Base-by-base conservation (phyloP, 129 eudicot species). In the Gnaphalium uliginosum region DNA sequence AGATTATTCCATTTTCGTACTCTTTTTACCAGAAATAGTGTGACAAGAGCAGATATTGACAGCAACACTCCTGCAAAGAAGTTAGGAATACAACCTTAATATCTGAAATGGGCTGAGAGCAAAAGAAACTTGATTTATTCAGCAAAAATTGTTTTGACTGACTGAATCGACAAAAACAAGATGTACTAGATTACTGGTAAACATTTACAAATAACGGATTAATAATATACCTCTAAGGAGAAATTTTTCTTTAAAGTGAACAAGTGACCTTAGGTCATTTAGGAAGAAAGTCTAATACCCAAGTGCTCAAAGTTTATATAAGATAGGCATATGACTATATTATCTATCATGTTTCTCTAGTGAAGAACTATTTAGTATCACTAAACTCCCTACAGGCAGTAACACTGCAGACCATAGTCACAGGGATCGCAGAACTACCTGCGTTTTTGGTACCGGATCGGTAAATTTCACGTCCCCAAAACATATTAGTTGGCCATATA, bases 31-130 rank as follows among this genome's bases (percentile, higher is more conserved):
- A 29, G 21, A 63, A 22, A 8, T 19, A 10, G 46, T 64, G 24
- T 29, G 50, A n/a, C 6, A 30, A 29, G 17, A 33, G 6, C 29
- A 64, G n/a, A 35, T 66, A 18, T 8, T 21, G 53, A 37, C 71
- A 66, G 25, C 30, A 19, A 35, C 18, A 66, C 71, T 66, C 71
- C 71, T 66, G 71, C 27, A 66, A 66, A 66, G 27, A 57, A 57
- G 27, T 57, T 57, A 57, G 21, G 4, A 57, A 57, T 39, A 39
- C 46, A 39, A 39, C 3, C 8, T 33, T 8, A 33, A 33, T 33
- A 7, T 33, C 39, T 6, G 39, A 33, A 33, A 33, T 33, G 39
- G 39, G 39, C 8, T 33, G 9, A 15, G 21, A 18, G 2, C 19
- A 18, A 48, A 48, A 48, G 17, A 46, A 8, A 53, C 59, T 14